A percentile compares a stretch with the other conserved stretches of the same genome.
phyloP scores from a whole-genome alignment of 345 rosid species.

The Dipteronia dyeriana region DNA sequence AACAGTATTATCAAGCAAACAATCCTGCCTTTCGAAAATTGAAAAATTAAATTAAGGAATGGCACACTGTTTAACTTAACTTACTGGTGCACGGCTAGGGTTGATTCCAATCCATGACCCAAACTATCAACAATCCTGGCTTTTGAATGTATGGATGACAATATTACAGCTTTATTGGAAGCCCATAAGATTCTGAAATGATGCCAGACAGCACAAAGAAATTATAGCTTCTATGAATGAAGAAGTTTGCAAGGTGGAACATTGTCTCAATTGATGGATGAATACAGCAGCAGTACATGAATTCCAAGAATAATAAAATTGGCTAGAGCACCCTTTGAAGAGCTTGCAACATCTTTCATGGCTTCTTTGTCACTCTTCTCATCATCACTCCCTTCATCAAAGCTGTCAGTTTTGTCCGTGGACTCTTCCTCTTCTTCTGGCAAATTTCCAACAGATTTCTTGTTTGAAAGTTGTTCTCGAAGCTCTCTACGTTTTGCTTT shows the following conservation, averaged over 20 bases:
- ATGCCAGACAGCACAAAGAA: background rate
- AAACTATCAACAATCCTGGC: conserved; percentile 42
- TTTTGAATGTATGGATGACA: conserved; percentile 58
- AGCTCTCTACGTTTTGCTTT: conserved; percentile 81
- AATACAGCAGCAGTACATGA: background rate
- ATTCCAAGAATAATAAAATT: background rate
- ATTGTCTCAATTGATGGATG: background rate
- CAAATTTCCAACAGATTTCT: conserved; percentile 36
- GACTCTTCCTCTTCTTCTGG: conserved; percentile 55
- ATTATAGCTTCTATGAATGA: background rate
- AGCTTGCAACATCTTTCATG: too few relatives aligned
- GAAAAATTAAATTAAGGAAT: conserved; percentile 3
- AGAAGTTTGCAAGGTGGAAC: background rate
- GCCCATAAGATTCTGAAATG: conserved; percentile 11
- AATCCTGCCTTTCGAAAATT: background rate
- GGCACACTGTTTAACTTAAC: conserved; percentile 31
- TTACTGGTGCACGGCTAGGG: conserved; percentile 62
- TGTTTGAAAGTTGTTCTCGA: conserved; percentile 57
- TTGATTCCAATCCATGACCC: conserved; percentile 59
- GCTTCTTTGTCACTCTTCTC: conserved; percentile 48
- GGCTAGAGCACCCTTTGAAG: too few relatives aligned
- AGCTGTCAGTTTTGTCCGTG: conserved; percentile 65
- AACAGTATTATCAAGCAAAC: conserved; percentile 6
- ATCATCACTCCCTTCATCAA: conserved; percentile 47
- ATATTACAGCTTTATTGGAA: conserved; percentile 55